A percentile compares a stretch with the other conserved stretches of the same genome.
Conservation (phyloP, 176 grass and related monocot species). For the Bothriochloa decipiens region DNA sequence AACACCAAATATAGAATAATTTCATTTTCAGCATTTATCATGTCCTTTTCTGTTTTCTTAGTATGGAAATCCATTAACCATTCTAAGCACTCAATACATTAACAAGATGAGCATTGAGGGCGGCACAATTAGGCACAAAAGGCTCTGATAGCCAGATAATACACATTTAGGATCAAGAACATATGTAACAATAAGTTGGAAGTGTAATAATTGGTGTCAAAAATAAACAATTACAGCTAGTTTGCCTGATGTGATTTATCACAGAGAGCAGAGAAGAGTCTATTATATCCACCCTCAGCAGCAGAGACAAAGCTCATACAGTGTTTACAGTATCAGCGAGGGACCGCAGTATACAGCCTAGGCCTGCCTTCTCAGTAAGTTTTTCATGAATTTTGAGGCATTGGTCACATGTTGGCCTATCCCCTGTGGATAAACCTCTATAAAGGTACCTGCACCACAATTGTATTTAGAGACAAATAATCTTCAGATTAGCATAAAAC, state of each 20-base stretch:
- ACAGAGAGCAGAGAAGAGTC: background rate
- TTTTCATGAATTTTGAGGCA: constrained; percentile 99
- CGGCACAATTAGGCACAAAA: background rate
- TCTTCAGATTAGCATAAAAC: background rate
- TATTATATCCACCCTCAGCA: background rate
- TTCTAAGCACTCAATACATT: background rate
- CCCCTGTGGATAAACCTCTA: constrained; percentile 89
- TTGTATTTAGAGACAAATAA: background rate
- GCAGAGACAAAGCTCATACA: constrained; percentile 52
- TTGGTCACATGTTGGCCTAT: constrained; percentile 85
- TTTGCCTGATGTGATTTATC: background rate
- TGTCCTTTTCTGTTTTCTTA: background rate
- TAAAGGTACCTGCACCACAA: constrained; percentile 72
- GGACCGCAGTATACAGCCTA: constrained; percentile 82
- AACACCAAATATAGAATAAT: background rate
- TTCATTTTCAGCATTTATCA: constrained; percentile 7
- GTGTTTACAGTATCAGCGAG: constrained; percentile 73
- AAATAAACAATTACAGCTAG: background rate
- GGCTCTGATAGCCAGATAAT: background rate
- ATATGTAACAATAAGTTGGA: background rate
- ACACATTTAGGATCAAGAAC: background rate
- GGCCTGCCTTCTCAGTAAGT: constrained; percentile 77
- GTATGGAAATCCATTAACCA: background rate
- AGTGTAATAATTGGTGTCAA: background rate
- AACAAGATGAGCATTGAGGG: background rate